Percentiles rank a stretch among this genome's conserved stretches.
These are phyloP conservation scores for Agaricus sinodeliciosus DNA, from an alignment of 768 basidiomycete species.

Conservation along the genomic window DNA sequence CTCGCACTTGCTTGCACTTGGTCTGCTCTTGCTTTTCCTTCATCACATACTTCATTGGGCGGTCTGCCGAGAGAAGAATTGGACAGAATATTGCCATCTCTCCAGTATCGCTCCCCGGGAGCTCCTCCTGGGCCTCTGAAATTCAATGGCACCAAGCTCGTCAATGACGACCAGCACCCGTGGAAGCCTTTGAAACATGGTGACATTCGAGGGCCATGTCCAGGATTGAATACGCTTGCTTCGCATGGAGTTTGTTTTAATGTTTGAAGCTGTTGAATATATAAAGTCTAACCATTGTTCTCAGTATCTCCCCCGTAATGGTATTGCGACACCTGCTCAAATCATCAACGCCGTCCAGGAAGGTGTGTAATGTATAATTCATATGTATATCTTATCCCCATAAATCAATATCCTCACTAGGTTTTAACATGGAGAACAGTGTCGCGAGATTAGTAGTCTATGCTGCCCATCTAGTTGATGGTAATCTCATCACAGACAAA, in stretches of 20 bases:
- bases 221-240: no score
- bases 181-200: conserved; percentile 14
- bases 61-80: conserved; percentile 17
- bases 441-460: conserved; percentile 14
- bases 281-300: neutral
- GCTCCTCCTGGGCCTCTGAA: conserved; percentile 8
- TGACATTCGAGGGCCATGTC: no score
- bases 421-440: conserved; percentile 14
- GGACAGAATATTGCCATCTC: conserved; percentile 12
- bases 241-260: neutral
- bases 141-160: conserved; percentile 12
- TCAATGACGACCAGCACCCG: conserved; percentile 13
- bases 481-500: conserved; percentile 12
- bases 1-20: conserved; percentile 2
- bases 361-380: conserved; percentile 2
- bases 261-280: neutral
- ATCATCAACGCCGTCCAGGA: conserved; percentile 14
- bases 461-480: conserved; percentile 14
- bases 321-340: conserved; percentile 13
- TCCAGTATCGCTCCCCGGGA: conserved; percentile 8
- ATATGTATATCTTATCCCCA: neutral
- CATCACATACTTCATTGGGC: conserved; percentile 17
- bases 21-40: conserved; percentile 15
- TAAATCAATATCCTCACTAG: neutral
- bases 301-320: conserved; percentile 14